phyloP scores from a whole-genome alignment of 768 basidiomycete species.

The Suillus alpinus region DNA sequence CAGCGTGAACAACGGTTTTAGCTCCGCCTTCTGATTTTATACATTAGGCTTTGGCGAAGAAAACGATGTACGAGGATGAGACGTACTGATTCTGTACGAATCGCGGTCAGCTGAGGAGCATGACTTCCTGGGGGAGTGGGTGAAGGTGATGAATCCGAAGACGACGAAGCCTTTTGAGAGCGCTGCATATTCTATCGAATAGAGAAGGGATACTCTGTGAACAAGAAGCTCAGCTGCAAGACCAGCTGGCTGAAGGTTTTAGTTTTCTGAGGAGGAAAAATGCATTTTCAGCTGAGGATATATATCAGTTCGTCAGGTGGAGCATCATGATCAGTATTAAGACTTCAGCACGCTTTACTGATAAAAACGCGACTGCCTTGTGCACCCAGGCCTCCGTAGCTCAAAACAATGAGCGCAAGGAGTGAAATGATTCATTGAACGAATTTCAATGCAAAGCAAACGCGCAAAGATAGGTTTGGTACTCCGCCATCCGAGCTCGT shows the following conservation, averaged over 20 bases:
- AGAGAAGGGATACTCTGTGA: not conserved
- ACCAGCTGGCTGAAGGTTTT: not conserved
- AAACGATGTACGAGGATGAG: not conserved
- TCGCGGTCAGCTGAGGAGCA: not conserved
- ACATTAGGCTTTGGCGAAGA: conserved; percentile 6
- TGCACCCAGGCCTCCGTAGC: conserved; percentile 30
- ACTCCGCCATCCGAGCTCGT: conserved; percentile 27
- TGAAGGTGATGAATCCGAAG: conserved; percentile 1
- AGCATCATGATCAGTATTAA: conserved; percentile 3
- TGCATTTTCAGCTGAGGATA: not conserved
- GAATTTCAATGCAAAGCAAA: conserved; percentile 12
- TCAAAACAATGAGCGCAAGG: conserved; percentile 15
- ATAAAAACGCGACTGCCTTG: conserved; percentile 25
- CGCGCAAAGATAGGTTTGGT: conserved; percentile 15
- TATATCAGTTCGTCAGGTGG: not conserved
- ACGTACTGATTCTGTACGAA: not conserved
- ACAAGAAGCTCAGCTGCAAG: not conserved
- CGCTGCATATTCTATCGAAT: not conserved
- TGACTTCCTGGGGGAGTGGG: not conserved
- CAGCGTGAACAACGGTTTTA: conserved; percentile 17
- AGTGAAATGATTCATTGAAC: conserved; percentile 14
- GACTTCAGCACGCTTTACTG: conserved; percentile 22
- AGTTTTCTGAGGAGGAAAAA: not conserved
- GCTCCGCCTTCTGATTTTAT: conserved; percentile 18
- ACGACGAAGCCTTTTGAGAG: not conserved